phyloP scores from a whole-genome alignment of 164 flowering plant species.

The Umbellularia californica region DNA sequence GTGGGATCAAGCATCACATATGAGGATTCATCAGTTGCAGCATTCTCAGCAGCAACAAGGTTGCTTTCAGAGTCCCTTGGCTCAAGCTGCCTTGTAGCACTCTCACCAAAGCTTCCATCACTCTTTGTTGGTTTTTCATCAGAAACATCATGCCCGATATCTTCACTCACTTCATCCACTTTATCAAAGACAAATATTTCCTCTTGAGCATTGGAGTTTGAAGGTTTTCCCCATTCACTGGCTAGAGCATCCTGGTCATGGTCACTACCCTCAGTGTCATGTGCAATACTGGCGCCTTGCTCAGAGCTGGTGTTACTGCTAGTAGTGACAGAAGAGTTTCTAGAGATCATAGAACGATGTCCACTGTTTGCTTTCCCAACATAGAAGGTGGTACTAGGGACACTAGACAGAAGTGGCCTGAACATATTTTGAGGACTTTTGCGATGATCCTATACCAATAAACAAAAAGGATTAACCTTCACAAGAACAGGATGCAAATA shows the following conservation, averaged over 20 bases:
- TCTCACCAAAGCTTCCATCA: slow-evolving; percentile 23
- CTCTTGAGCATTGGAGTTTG: slow-evolving; percentile 40
- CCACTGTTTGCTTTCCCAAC: slow-evolving; percentile 58
- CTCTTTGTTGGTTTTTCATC: slow-evolving; percentile 21
- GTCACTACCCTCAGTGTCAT: slow-evolving; percentile 65
- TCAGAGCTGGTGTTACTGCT: slow-evolving; percentile 90
- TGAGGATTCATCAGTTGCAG: slow-evolving; percentile 20
- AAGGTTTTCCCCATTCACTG: slow-evolving; percentile 33
- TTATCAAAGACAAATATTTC: slow-evolving; percentile 63
- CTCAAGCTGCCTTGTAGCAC: slow-evolving; percentile 20
- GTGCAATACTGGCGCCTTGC: slow-evolving; percentile 55
- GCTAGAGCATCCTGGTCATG: slow-evolving; percentile 51
- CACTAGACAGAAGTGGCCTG: slow-evolving; percentile 95
- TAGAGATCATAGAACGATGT: slow-evolving; percentile 53
- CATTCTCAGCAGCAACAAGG: slow-evolving; percentile 17
- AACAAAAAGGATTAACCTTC: not conserved
- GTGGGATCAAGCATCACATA: slow-evolving; percentile 19
- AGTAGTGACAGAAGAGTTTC: slow-evolving; percentile 74
- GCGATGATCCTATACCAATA: slow-evolving; percentile 59
- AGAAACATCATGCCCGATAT: slow-evolving; percentile 20
- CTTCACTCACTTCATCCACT: slow-evolving; percentile 39
- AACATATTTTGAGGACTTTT: slow-evolving; percentile 89
- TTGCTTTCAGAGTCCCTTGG: slow-evolving; percentile 25
- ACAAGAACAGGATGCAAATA: not conserved
- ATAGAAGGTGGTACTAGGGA: slow-evolving; percentile 78